phyloP scores from a whole-genome alignment of 2,329 filamentous ascomycete genomes.

The Beauveria brongniartii region DNA sequence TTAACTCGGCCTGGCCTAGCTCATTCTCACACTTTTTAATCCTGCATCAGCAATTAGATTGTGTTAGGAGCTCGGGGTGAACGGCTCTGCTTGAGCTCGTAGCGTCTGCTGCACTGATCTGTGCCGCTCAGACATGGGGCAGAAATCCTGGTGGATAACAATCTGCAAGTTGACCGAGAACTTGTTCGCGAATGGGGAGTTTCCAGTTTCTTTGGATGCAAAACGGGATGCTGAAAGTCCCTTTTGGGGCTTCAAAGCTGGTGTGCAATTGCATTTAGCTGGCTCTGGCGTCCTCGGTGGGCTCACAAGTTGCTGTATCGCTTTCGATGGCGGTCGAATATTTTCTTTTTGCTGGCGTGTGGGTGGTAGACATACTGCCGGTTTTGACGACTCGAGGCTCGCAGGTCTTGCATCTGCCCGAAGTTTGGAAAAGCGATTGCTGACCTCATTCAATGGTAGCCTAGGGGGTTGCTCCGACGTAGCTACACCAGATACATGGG shows the following conservation, averaged over 20 bases:
- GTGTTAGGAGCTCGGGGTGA: neutral
- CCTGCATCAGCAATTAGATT: neutral
- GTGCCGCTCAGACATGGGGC: neutral
- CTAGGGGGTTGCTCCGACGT: neutral
- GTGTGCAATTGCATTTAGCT: neutral
- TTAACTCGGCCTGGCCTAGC: neutral
- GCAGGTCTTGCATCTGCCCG: neutral
- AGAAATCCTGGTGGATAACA: neutral
- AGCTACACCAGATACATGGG: neutral
- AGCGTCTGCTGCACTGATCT: neutral
- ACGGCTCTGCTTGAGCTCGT: neutral
- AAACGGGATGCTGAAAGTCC: constrained; percentile 6
- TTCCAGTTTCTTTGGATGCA: neutral
- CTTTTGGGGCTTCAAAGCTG: neutral
- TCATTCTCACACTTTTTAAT: neutral
- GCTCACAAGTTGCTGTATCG: neutral
- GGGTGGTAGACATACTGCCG: neutral
- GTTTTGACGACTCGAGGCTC: neutral
- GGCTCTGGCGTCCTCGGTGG: neutral
- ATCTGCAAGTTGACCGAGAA: neutral
- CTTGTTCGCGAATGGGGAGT: neutral
- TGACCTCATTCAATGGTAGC: neutral
- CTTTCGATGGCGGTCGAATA: neutral
- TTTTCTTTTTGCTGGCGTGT: neutral
- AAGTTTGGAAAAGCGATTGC: neutral